Evolutionary conservation across 108 stramenopile genomes (phyloP), one percentile per base, ranked within the genome.

Genomic region (Skeletonema marinoi): DNA sequence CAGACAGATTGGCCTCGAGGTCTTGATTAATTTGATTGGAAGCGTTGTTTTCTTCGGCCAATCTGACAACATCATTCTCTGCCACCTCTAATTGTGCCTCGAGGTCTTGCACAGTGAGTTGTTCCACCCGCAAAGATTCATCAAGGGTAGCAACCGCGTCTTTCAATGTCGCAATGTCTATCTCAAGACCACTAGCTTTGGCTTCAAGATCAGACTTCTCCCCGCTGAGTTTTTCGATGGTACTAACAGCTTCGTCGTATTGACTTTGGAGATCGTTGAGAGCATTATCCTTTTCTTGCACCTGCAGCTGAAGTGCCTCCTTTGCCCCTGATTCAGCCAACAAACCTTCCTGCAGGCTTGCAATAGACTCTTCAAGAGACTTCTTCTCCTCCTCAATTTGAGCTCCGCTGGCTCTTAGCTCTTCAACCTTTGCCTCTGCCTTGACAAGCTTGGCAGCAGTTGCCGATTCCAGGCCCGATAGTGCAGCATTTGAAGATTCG

Each of bases 221-320:
- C 32, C 44, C 70, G 13, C 33, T 51, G 12, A 61, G 31, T 31
- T 41, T 16, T 11, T 73, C 19, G 60, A 54, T 56, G 16, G 54
- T 32, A 29, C 29, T 32, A 17, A 16, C 2, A 6, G 54, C 58
- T 32, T 58, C 54, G 14, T n/a, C 16, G 16, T 60, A n/a, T 58
- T 68, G 14, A 1, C 6, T 63, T 8, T 68, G 6, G 12, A 33
- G 9, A 10, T 63, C 69, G 10, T 62, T 33, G 46, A 66, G 10
- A 32, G 32, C 60, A 42, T 33, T 32, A 48, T 66, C 48, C 65
- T 39, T 33, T 36, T 68, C 70, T 66, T 71, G 63, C 65, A 44
- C 65, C 7, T 46, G 21, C 11, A 48, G 12, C 44, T 64, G 41
- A 56, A 56, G 54, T 56, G 54, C 21, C 13, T 17, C 50, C 17